phyloP scores from a whole-genome alignment of 83 land plant species.

The Thuja plicata region DNA sequence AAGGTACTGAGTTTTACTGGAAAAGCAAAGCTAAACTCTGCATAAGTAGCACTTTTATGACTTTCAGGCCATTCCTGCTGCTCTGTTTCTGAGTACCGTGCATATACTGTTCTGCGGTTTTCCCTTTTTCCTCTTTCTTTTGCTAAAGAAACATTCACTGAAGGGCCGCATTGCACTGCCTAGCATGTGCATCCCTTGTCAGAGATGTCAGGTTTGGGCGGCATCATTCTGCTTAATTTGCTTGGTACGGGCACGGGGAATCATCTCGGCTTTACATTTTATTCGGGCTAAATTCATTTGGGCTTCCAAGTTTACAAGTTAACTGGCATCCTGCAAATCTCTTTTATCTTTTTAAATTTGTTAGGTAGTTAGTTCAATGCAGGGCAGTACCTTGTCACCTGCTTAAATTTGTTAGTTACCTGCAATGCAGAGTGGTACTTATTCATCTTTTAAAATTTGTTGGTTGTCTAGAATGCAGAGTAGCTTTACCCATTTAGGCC shows the following conservation, averaged over 20 bases:
- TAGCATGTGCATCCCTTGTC: background rate
- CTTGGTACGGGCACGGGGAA: background rate
- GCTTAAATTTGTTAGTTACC: too few species aligned
- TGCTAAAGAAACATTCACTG: background rate
- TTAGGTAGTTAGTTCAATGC: too few species aligned
- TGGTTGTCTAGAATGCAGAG: background rate
- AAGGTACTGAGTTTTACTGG: constrained; percentile 36
- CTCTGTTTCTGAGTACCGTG: background rate
- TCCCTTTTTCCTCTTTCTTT: background rate
- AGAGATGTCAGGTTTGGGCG: background rate
- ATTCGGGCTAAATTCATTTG: background rate
- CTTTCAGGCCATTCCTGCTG: background rate
- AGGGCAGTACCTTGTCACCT: too few species aligned
- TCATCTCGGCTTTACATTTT: background rate
- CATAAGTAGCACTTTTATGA: background rate
- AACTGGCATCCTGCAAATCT: too few species aligned
- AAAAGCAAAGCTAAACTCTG: background rate
- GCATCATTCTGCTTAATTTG: background rate
- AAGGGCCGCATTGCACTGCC: background rate
- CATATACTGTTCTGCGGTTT: background rate
- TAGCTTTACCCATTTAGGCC: background rate
- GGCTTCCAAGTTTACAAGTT: background rate
- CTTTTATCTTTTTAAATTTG: too few species aligned
- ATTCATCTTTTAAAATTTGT: background rate
- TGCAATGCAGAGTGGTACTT: too few species aligned